phyloP scores from a whole-genome alignment of 306 rosid genomes.

The Dalbergia oliveri region DNA sequence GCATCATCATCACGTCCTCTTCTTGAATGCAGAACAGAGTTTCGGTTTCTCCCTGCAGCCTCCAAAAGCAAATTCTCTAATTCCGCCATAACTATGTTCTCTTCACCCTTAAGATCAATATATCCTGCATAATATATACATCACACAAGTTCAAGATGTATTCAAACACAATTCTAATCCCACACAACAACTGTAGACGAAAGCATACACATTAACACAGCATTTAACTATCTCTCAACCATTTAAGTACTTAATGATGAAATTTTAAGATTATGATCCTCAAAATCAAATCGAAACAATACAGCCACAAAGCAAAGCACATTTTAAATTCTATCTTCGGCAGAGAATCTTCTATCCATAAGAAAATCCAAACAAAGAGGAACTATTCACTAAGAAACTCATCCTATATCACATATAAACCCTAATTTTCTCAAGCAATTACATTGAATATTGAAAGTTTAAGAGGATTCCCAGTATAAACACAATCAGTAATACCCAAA shows the following conservation, averaged over 20 bases:
- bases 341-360: background rate
- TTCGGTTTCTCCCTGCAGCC: slow-evolving; percentile 88
- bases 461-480: background rate
- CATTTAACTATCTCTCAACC: background rate
- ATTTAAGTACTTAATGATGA: slow-evolving; percentile 5
- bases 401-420: background rate
- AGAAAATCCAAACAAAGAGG: background rate
- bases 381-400: background rate
- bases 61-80: slow-evolving; percentile 84
- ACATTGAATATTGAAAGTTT: background rate
- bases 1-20: slow-evolving; percentile 70
- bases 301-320: background rate
- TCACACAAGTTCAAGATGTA: slow-evolving; percentile 8
- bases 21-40: slow-evolving; percentile 64
- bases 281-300: background rate
- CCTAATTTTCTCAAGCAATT: background rate
- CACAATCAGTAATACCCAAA: background rate
- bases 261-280: background rate
- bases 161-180: slow-evolving; percentile 13
- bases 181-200: background rate
- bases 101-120: slow-evolving; percentile 22
- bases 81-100: slow-evolving; percentile 70
- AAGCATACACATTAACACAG: slow-evolving; percentile 17
- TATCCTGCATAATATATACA: slow-evolving; percentile 32
- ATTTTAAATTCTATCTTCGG: background rate